These are phyloP conservation scores for Torulaspora indica DNA, from an alignment of 805 yeast genomes.

Conservation along the genomic window DNA sequence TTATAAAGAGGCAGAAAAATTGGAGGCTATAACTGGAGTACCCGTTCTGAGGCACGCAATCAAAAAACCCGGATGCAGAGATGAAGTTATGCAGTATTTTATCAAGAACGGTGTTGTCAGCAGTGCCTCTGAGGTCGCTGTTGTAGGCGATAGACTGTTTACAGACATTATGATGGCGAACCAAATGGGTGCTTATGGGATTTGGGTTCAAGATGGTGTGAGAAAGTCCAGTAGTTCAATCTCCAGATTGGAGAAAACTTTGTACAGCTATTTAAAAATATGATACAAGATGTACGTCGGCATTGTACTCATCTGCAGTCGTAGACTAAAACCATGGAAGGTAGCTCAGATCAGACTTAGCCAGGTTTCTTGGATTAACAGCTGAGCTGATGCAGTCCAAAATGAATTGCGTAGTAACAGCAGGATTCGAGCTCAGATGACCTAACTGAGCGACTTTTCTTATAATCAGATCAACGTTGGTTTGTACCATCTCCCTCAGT, in stretches of 20 bases:
- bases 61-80: slow-evolving; percentile 77
- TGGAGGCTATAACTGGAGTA: slow-evolving; percentile 65
- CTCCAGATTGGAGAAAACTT: slow-evolving; percentile 19
- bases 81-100: slow-evolving; percentile 63
- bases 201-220: slow-evolving; percentile 84
- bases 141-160: slow-evolving; percentile 85
- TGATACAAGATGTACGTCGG: slow-evolving; percentile 15
- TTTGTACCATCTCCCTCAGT: slow-evolving; percentile 76
- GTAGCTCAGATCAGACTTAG: slow-evolving; percentile 87
- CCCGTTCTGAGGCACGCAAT: slow-evolving; percentile 64
- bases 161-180: slow-evolving; percentile 95
- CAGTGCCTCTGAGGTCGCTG: slow-evolving; percentile 61
- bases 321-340: slow-evolving; percentile 74
- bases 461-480: slow-evolving; percentile 79
- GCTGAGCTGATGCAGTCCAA: slow-evolving; percentile 90
- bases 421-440: slow-evolving; percentile 49
- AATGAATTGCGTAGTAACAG: slow-evolving; percentile 79
- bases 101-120: slow-evolving; percentile 41
- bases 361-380: slow-evolving; percentile 88
- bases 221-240: slow-evolving; percentile 37
- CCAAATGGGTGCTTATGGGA: slow-evolving; percentile 78
- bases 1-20: slow-evolving; percentile 52
- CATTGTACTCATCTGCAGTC: no score
- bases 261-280: slow-evolving; percentile 10
- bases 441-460: slow-evolving; percentile 77